These are phyloP conservation scores for Buxus sempervirens DNA, from an alignment of 164 flowering plant species.

Conservation along the genomic window DNA sequence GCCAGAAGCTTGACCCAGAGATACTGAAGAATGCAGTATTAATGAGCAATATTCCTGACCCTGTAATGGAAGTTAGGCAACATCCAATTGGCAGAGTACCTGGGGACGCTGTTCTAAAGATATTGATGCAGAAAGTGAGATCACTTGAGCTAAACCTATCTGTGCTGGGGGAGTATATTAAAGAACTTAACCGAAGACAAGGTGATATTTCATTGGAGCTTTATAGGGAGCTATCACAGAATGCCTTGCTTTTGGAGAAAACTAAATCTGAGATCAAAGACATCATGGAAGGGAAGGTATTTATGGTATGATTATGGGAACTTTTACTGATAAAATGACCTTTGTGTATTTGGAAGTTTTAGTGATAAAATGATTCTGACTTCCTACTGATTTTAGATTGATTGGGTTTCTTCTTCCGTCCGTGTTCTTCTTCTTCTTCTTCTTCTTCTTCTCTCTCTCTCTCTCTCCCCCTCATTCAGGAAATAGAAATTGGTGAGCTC, in stretches of 20 bases:
- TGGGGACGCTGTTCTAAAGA: constrained; percentile 68
- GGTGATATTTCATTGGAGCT: constrained; percentile 50
- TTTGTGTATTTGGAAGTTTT: no score
- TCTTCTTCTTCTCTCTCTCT: no score
- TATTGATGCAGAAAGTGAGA: constrained; percentile 78
- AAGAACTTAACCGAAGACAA: constrained; percentile 53
- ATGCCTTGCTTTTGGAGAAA: constrained; percentile 42
- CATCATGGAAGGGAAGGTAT: constrained; percentile 55
- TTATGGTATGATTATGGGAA: constrained; percentile 33
- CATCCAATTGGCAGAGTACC: constrained; percentile 57
- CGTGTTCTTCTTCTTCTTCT: no score
- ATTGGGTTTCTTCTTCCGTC: constrained; percentile 2
- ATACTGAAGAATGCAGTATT: constrained; percentile 28
- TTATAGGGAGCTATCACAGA: constrained; percentile 41
- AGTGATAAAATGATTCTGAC: no score
- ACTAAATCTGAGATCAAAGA: constrained; percentile 40
- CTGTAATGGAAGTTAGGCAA: constrained; percentile 43
- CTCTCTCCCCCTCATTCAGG: constrained; percentile 49
- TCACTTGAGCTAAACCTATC: constrained; percentile 64
- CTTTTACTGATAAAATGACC: constrained; percentile 1
- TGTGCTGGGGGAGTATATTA: constrained; percentile 65
- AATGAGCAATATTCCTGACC: constrained; percentile 37
- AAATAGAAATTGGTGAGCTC: constrained; percentile 33
- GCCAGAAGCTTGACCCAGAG: constrained; percentile 24
- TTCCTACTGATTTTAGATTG: neutral